Conservation (phyloP, 75 land plant species). For the Pinus tabuliformis region DNA sequence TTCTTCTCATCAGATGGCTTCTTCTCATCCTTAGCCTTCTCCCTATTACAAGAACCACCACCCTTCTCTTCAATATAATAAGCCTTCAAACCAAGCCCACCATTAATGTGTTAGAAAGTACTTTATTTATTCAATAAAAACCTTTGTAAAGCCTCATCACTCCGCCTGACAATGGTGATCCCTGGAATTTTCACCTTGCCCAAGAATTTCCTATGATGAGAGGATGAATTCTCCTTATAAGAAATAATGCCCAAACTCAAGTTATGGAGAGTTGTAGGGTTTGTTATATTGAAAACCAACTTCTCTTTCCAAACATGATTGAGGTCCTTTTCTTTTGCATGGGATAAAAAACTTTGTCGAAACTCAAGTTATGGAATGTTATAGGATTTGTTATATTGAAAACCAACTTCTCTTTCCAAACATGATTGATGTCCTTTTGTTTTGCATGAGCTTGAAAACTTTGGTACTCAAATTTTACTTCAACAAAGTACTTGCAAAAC, state of each 20-base stretch:
- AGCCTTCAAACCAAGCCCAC: conserved; percentile 49
- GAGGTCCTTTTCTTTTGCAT: conserved; percentile 42
- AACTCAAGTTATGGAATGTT: conserved; percentile 3
- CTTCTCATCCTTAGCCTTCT: neutral
- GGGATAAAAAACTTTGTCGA: conserved; percentile 30
- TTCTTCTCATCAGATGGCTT: no score
- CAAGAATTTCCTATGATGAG: conserved; percentile 42
- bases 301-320: conserved; percentile 73
- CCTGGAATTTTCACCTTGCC: conserved; percentile 43
- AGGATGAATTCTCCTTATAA: conserved; percentile 46
- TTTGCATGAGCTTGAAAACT: conserved; percentile 16
- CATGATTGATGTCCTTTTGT: conserved; percentile 55
- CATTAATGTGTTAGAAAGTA: conserved; percentile 55
- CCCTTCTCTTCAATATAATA: conserved; percentile 12
- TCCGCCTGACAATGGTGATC: conserved; percentile 32
- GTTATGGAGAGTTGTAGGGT: conserved; percentile 13
- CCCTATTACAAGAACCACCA: neutral
- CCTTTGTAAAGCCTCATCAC: conserved; percentile 41
- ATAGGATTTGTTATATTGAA: conserved; percentile 31
- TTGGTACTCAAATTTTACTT: conserved; percentile 58
- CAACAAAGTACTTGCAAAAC: conserved; percentile 53
- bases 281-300: conserved; percentile 39
- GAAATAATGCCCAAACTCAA: conserved; percentile 36
- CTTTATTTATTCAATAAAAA: conserved; percentile 51
- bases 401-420: conserved; percentile 65